phyloP scores from a whole-genome alignment of 345 rosid genomes.

The Acer negundo region DNA sequence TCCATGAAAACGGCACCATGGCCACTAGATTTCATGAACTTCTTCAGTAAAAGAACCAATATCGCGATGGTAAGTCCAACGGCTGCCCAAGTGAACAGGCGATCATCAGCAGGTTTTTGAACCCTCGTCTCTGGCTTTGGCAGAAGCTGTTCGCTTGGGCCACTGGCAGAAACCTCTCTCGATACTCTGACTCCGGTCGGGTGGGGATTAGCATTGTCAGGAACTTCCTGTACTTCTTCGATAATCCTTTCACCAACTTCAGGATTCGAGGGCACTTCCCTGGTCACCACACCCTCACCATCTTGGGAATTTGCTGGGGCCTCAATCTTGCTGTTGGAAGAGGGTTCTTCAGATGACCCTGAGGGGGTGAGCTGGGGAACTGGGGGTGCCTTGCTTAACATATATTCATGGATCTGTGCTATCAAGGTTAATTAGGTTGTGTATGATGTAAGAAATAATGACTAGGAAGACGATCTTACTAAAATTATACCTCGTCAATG shows the following conservation, averaged over 20 bases:
- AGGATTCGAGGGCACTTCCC: slow-evolving; percentile 30
- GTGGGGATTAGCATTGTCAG: slow-evolving; percentile 33
- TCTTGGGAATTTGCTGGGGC: slow-evolving; percentile 21
- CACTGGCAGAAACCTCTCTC: slow-evolving; percentile 38
- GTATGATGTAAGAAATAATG: not conserved
- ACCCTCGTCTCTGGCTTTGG: slow-evolving; percentile 39
- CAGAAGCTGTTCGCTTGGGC: slow-evolving; percentile 27
- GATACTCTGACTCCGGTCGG: slow-evolving; percentile 29
- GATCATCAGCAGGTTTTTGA: slow-evolving; percentile 77
- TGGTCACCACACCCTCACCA: slow-evolving; percentile 17
- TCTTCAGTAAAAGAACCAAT: slow-evolving; percentile 81
- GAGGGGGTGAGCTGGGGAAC: slow-evolving; percentile 46
- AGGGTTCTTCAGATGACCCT: slow-evolving; percentile 31
- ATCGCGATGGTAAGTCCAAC: slow-evolving; percentile 88
- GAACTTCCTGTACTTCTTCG: slow-evolving; percentile 49
- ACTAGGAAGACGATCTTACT: not conserved
- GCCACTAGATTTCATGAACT: slow-evolving; percentile 78
- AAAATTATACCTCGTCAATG: slow-evolving; percentile 70
- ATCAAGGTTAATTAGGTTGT: slow-evolving; percentile 10
- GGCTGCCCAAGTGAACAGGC: slow-evolving; percentile 79
- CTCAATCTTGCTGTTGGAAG: slow-evolving; percentile 23
- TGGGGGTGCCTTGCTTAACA: slow-evolving; percentile 79
- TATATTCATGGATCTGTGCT: slow-evolving; percentile 80
- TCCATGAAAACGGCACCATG: slow-evolving; percentile 80
- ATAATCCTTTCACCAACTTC: slow-evolving; percentile 39